These are phyloP conservation scores for Xylaria sp. DNA, from an alignment of 2,329 filamentous ascomycete genomes.

Conservation along the genomic window DNA sequence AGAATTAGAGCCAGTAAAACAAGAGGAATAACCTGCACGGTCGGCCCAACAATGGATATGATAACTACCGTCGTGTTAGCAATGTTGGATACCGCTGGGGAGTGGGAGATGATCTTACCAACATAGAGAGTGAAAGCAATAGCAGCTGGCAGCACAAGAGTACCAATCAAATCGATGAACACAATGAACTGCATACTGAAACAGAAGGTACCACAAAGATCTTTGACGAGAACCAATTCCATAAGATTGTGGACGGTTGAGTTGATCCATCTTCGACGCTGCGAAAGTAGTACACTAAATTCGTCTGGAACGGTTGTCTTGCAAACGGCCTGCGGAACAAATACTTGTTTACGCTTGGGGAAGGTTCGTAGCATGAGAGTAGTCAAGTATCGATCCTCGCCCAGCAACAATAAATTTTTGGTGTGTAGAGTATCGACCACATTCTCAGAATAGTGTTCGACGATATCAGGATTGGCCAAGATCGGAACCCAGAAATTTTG, in stretches of 20 bases:
- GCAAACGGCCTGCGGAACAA: conserved; percentile 97
- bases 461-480: conserved; percentile 96
- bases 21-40: conserved; percentile 88
- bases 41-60: conserved; percentile 81
- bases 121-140: conserved; percentile 98
- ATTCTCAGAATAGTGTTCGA: conserved; percentile 99
- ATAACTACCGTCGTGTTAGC: conserved; percentile 69
- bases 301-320: conserved; percentile 96
- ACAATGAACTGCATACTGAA: conserved; percentile 99
- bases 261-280: conserved; percentile 98
- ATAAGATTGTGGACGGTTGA: conserved; percentile 98
- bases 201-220: conserved; percentile 98
- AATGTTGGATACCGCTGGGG: not conserved
- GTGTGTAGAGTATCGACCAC: conserved; percentile 97
- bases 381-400: conserved; percentile 95
- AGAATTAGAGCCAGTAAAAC: conserved; percentile 90
- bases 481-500: conserved; percentile 99
- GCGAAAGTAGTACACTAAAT: conserved; percentile 92
- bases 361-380: conserved; percentile 99
- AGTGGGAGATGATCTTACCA: conserved; percentile 66
- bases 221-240: conserved; percentile 93
- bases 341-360: conserved; percentile 98
- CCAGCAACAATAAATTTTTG: conserved; percentile 93
- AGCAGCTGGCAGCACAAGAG: conserved; percentile 92
- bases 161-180: conserved; percentile 93